These are phyloP conservation scores for Wickerhamiella hasegawae DNA, from an alignment of 805 yeast genomes.

Conservation along the genomic window DNA sequence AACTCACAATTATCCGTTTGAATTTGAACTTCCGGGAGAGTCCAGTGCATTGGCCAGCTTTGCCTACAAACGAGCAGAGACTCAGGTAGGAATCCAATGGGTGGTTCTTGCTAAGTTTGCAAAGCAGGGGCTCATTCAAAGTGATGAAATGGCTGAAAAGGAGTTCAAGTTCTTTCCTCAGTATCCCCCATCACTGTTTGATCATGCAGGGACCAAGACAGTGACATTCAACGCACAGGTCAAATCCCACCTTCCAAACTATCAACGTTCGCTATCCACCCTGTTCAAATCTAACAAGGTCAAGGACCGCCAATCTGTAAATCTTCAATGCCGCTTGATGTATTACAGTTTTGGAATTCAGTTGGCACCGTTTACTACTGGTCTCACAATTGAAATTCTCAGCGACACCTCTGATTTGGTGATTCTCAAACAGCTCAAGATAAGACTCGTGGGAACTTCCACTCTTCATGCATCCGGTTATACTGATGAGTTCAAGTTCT, in stretches of 20 bases:
- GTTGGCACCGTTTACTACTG: background rate
- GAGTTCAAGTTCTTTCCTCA: slow-evolving; percentile 4
- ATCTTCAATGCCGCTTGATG: background rate
- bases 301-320: background rate
- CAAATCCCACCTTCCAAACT: background rate
- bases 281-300: background rate
- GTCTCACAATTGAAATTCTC: background rate
- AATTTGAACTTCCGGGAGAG: slow-evolving; percentile 1
- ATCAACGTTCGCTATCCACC: background rate
- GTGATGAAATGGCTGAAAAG: slow-evolving; percentile 1
- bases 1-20: slow-evolving; percentile 2
- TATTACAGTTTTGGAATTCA: background rate
- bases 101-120: too few species aligned
- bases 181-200: slow-evolving; percentile 1
- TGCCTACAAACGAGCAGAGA: slow-evolving; percentile 3
- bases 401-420: background rate
- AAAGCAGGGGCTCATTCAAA: slow-evolving; percentile 2
- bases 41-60: slow-evolving; percentile 1
- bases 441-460: background rate
- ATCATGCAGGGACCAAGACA: background rate
- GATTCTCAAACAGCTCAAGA: background rate
- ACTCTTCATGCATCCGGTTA: background rate
- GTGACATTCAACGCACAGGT: background rate
- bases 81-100: slow-evolving; percentile 3
- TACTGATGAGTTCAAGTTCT: background rate